phyloP scores from a whole-genome alignment of 116 monocot species.

The Cymodocea nodosa region DNA sequence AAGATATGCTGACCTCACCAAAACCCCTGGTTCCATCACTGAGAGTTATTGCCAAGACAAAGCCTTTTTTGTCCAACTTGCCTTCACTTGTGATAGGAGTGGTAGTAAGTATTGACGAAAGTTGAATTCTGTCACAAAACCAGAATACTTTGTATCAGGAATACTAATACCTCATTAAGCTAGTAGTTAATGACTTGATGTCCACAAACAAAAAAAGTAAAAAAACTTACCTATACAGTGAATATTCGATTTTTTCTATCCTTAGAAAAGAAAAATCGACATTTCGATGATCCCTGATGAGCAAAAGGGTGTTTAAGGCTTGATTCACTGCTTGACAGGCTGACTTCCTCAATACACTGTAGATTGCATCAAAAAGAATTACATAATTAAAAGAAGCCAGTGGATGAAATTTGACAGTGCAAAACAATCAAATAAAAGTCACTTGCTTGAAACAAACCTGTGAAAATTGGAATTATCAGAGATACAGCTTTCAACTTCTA shows the following conservation, averaged over 20 bases:
- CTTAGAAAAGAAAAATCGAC: conserved; percentile 22
- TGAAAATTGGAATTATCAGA: conserved; percentile 67
- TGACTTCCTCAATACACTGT: conserved; percentile 39
- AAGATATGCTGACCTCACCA: conserved; percentile 67
- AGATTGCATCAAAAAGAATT: conserved; percentile 2
- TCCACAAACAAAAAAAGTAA: background rate
- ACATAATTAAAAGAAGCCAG: background rate
- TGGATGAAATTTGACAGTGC: background rate
- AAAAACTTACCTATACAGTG: conserved; percentile 59
- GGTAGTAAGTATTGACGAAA: conserved; percentile 50
- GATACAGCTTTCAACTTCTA: conserved; percentile 86
- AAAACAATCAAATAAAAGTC: background rate
- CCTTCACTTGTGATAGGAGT: conserved; percentile 18
- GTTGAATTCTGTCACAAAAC: conserved; percentile 53
- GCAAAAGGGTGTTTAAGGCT: conserved; percentile 24
- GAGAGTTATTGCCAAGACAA: conserved; percentile 44
- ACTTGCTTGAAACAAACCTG: conserved; percentile 25
- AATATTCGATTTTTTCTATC: conserved; percentile 55
- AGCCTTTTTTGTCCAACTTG: conserved; percentile 47
- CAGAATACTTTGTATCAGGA: conserved; percentile 5
- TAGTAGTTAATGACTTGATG: background rate
- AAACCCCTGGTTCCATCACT: conserved; percentile 60
- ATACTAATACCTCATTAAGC: background rate
- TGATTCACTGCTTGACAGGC: conserved; percentile 34
- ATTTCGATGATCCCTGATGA: conserved; percentile 11